A percentile compares a stretch with the other conserved stretches of the same genome.
Evolutionary conservation across 2,329 filamentous ascomycete genomes (phyloP).

Genomic region (Bipolaris cookei): DNA sequence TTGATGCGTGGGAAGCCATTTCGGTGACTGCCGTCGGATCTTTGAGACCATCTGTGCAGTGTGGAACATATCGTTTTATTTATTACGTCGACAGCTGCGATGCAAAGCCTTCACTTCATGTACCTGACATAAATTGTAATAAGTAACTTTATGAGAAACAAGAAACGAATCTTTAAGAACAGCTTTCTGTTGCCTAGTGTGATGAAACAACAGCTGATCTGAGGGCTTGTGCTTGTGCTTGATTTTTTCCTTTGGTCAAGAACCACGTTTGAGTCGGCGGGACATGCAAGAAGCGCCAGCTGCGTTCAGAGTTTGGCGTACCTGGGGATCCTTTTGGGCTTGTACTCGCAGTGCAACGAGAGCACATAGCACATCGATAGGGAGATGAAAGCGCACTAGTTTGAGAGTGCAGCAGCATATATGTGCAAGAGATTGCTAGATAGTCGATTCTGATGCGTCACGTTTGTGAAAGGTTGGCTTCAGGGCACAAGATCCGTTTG

Average conservation of each 20-base stretch:
- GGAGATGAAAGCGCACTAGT: neutral
- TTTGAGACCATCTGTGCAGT: conserved; percentile 33
- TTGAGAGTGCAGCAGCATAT: neutral
- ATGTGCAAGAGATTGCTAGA: neutral
- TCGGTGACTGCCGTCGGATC: conserved; percentile 19
- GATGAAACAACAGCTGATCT: neutral
- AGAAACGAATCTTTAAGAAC: conserved; percentile 13
- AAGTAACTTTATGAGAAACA: conserved; percentile 19
- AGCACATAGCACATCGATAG: neutral
- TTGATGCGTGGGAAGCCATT: conserved; percentile 32
- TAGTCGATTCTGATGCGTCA: neutral
- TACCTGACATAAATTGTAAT: conserved; percentile 26
- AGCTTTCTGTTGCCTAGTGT: neutral
- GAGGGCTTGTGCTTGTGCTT: neutral
- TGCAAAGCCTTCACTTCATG: conserved; percentile 23
- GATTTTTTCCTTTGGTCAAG: neutral
- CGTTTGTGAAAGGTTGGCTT: neutral
- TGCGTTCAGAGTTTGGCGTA: neutral
- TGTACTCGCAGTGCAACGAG: neutral
- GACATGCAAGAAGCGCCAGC: neutral
- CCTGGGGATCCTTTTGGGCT: neutral
- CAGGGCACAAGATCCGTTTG: neutral
- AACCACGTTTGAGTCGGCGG: neutral
- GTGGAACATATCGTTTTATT: conserved; percentile 10
- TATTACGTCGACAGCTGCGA: conserved; percentile 17